Evolutionary conservation across 306 rosid genomes (phyloP).

Genomic region (Cajanus cajan): DNA sequence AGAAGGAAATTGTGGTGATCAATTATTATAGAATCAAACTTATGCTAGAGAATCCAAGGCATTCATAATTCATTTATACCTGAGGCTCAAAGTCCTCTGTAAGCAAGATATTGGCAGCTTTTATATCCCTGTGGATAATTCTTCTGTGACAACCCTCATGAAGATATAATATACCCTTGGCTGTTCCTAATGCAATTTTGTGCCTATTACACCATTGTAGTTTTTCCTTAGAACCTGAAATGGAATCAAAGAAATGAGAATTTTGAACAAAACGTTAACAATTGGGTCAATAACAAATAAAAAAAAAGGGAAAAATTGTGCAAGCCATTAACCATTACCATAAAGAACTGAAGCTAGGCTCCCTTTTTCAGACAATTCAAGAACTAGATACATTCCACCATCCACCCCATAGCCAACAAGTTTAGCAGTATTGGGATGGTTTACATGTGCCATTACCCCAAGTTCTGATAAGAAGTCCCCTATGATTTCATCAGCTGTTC

Average conservation of each 20-base stretch:
- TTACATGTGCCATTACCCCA: slow-evolving; percentile 91
- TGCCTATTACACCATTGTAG: slow-evolving; percentile 75
- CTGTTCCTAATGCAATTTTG: slow-evolving; percentile 83
- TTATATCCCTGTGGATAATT: slow-evolving; percentile 94
- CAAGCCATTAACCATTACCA: slow-evolving; percentile 42
- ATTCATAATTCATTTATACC: slow-evolving; percentile 44
- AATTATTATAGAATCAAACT: slow-evolving; percentile 22
- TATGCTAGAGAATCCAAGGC: slow-evolving; percentile 15
- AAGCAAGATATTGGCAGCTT: slow-evolving; percentile 95
- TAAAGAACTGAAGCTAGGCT: slow-evolving; percentile 85
- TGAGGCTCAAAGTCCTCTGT: slow-evolving; percentile 77
- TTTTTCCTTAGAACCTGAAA: slow-evolving; percentile 68
- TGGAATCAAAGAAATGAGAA: not conserved
- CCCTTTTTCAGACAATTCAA: slow-evolving; percentile 79
- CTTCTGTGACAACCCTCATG: slow-evolving; percentile 93
- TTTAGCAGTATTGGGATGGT: slow-evolving; percentile 83
- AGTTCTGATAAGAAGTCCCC: slow-evolving; percentile 82
- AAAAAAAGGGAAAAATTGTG: not conserved
- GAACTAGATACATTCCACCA: slow-evolving; percentile 94
- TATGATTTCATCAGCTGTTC: slow-evolving; percentile 72
- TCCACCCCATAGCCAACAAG: slow-evolving; percentile 91
- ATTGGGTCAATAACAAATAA: not conserved
- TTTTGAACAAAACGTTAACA: not conserved
- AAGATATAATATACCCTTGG: slow-evolving; percentile 77
- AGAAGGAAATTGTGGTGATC: slow-evolving; percentile 13